phyloP scores from a whole-genome alignment of 768 basidiomycete genomes.

The Termitomyces sp. region DNA sequence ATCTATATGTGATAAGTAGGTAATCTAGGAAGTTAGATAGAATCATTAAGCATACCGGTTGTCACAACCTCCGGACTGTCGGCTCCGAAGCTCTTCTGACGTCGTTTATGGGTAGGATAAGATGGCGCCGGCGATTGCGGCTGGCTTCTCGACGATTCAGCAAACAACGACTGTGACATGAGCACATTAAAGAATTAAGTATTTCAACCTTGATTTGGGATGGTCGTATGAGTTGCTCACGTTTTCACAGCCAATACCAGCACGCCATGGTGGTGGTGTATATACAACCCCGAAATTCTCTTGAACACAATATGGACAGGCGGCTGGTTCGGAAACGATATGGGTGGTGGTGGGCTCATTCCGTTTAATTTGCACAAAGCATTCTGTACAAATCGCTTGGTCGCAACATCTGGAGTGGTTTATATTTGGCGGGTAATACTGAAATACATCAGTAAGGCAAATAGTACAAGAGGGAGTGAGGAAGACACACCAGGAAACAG shows the following conservation, averaged over 20 bases:
- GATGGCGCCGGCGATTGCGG: slow-evolving; percentile 33
- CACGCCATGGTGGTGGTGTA: slow-evolving; percentile 71
- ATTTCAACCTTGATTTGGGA: not conserved
- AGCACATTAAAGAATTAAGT: not conserved
- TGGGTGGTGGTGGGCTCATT: slow-evolving; percentile 92
- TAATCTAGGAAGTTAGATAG: not conserved
- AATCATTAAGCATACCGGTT: slow-evolving; percentile 50
- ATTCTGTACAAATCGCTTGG: slow-evolving; percentile 98
- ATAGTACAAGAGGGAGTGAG: slow-evolving; percentile 21
- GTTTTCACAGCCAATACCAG: slow-evolving; percentile 73
- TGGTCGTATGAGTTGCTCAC: slow-evolving; percentile 37
- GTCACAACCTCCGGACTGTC: slow-evolving; percentile 90
- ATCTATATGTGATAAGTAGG: slow-evolving; percentile 43
- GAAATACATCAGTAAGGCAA: slow-evolving; percentile 13
- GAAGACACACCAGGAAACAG: slow-evolving; percentile 81
- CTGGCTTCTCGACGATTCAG: slow-evolving; percentile 47
- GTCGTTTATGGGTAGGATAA: slow-evolving; percentile 55
- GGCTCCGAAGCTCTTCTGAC: slow-evolving; percentile 84
- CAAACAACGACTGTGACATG: slow-evolving; percentile 28
- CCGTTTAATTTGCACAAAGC: slow-evolving; percentile 98
- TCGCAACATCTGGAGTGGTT: slow-evolving; percentile 97
- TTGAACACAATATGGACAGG: slow-evolving; percentile 97
- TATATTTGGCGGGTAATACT: slow-evolving; percentile 98
- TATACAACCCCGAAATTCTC: slow-evolving; percentile 96
- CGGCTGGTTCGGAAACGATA: slow-evolving; percentile 92